phyloP scores from a whole-genome alignment of 345 rosid species.

The Arabis hirsuta region DNA sequence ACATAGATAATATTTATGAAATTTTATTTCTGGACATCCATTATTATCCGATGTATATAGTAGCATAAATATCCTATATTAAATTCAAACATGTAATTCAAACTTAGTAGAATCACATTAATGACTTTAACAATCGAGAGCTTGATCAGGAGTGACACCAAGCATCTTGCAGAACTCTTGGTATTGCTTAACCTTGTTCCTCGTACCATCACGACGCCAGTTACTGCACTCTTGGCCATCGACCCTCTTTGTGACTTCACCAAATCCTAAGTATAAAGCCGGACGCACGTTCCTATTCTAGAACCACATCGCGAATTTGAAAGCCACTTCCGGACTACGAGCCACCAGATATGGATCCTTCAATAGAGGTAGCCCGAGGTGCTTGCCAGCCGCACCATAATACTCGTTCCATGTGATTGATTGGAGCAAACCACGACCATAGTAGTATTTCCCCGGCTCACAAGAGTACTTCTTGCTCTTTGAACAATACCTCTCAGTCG shows the following conservation, averaged over 20 bases:
- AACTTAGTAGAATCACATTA: too few relatives aligned
- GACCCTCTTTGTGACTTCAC: constrained; percentile 45
- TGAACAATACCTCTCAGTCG: constrained; percentile 30
- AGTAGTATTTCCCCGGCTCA: constrained; percentile 46
- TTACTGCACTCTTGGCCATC: constrained; percentile 54
- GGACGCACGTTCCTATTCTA: constrained; percentile 55
- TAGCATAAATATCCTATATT: too few relatives aligned
- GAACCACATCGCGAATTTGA: constrained; percentile 55
- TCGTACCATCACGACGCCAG: constrained; percentile 21
- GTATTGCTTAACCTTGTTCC: constrained; percentile 37
- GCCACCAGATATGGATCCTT: constrained; percentile 50
- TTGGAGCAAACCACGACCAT: constrained; percentile 42
- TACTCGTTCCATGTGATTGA: constrained; percentile 55
- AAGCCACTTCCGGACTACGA: constrained; percentile 40
- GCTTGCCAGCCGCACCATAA: constrained; percentile 51
- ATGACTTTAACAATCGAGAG: constrained; percentile 32
- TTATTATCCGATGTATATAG: too few relatives aligned
- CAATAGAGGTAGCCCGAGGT: constrained; percentile 43
- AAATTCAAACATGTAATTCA: too few relatives aligned
- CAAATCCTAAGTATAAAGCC: constrained; percentile 47
- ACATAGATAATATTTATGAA: too few relatives aligned
- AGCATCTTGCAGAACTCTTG: constrained; percentile 47
- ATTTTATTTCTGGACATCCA: too few relatives aligned
- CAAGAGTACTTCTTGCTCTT: constrained; percentile 30
- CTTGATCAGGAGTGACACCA: constrained; percentile 44